Conservation (phyloP, 179 eudicot species). For the Beta corolliflora region DNA sequence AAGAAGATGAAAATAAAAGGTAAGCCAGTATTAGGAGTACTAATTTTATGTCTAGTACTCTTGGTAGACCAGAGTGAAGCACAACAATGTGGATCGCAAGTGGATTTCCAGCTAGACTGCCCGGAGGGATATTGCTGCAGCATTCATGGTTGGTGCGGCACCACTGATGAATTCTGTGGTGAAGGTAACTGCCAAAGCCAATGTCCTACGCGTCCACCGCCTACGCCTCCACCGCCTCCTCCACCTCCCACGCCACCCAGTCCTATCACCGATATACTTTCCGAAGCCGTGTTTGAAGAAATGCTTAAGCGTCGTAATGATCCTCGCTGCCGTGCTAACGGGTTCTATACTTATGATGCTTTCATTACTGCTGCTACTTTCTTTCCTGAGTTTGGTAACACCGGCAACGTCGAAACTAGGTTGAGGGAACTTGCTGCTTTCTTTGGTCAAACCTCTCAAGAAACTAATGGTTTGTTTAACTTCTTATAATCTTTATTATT, state of each 20-base stretch:
- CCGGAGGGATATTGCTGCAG: slow-evolving; percentile 32
- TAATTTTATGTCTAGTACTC: not conserved
- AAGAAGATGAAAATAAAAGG: not conserved
- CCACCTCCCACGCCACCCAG: too few relatives aligned
- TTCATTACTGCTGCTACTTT: slow-evolving; percentile 31
- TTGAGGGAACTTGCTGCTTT: too few relatives aligned
- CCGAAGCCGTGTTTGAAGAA: slow-evolving; percentile 19
- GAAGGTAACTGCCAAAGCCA: not conserved
- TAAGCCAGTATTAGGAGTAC: not conserved
- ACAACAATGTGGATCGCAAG: slow-evolving; percentile 30
- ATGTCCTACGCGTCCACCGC: too few relatives aligned
- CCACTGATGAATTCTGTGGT: slow-evolving; percentile 7
- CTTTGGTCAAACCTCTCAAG: too few relatives aligned
- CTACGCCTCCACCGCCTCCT: too few relatives aligned
- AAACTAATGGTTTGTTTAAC: too few relatives aligned
- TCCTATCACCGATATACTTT: too few relatives aligned
- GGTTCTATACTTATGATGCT: slow-evolving; percentile 28
- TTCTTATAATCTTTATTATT: too few relatives aligned
- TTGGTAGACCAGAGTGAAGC: too few relatives aligned
- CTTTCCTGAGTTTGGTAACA: slow-evolving; percentile 25
- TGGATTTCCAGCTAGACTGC: too few relatives aligned
- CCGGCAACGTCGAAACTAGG: slow-evolving; percentile 23
- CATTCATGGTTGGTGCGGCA: slow-evolving; percentile 26
- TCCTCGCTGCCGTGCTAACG: slow-evolving; percentile 16
- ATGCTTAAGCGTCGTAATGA: slow-evolving; percentile 38